Evolutionary conservation across 345 rosid species (phyloP), one percentile per base, ranked within the genome.

Genomic region (Sonneratia caseolaris): DNA sequence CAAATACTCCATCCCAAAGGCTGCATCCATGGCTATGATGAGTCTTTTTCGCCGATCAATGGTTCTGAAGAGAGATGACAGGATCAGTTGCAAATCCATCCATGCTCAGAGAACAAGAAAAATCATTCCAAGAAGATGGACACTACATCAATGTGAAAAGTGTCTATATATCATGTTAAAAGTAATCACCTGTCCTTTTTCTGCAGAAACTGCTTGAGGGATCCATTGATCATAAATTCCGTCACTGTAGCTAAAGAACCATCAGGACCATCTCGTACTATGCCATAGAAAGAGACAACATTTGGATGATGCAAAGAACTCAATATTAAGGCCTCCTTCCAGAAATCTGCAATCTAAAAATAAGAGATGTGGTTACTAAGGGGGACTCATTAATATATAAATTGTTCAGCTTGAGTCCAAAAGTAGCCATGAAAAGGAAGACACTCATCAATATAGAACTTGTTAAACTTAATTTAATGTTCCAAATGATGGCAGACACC

Each of bases 21-120:
- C 98, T 32, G 99, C 84, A 76, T 95, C 98, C 99, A 95, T 95
- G 64, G 92, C 97, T 78, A 95, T 89, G 73, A 95, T 92, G 80
- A 95, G 97, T 79, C 99, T 89, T 84, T 95, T 95, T 37, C 99
- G 99, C 68, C 99, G 97, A 78, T 95, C 99, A 70, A 95, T 95
- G 66, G 98, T 95, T 82, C 98, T 95, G 86, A 40, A 57, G 47
- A 67, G 47, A 70, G 36, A 51, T 57, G 22, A 36, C 64, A 32
- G 19, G 37, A 62, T 62, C 66, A 62, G 66, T 62, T 62, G 37
- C 19, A 27, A 2, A 62, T 4, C 37, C 32, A 16, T 62, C 66
- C 37, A 62, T 3, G 27, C 27, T 2, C 9, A 4, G 18, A 32
- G 18, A 35, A n/a, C 37, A 62, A 64, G 37, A 19, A 57, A 38